Percentiles rank a stretch among this genome's conserved stretches.
phyloP scores from a whole-genome alignment of 495 filamentous ascomycete genomes.

The Aspergillus affinis region DNA sequence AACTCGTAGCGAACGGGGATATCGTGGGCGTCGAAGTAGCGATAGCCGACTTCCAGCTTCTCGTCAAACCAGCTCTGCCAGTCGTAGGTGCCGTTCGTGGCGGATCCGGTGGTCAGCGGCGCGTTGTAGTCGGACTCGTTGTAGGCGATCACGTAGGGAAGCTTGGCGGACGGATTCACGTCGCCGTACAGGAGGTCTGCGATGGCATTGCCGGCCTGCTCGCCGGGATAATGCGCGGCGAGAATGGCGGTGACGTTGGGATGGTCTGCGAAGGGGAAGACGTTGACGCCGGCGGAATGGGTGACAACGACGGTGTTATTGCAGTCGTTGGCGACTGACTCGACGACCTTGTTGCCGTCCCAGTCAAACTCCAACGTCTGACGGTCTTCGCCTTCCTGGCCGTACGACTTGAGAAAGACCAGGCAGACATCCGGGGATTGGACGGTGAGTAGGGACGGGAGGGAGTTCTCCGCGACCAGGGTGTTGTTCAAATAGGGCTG shows the following conservation, averaged over 20 bases:
- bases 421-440: slow-evolving; percentile 57
- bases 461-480: slow-evolving; percentile 34
- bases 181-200: slow-evolving; percentile 60
- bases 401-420: slow-evolving; percentile 56
- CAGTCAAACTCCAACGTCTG: slow-evolving; percentile 50
- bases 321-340: slow-evolving; percentile 54
- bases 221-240: slow-evolving; percentile 60
- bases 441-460: slow-evolving; percentile 39
- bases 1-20: slow-evolving; percentile 64
- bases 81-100: slow-evolving; percentile 33
- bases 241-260: slow-evolving; percentile 65
- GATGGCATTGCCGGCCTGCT: slow-evolving; percentile 58
- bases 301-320: slow-evolving; percentile 63
- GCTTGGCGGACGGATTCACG: slow-evolving; percentile 58
- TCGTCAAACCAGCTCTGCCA: slow-evolving; percentile 64
- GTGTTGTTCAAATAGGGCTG: slow-evolving; percentile 42
- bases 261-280: slow-evolving; percentile 58
- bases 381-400: slow-evolving; percentile 58
- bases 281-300: slow-evolving; percentile 59
- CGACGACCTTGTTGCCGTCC: slow-evolving; percentile 56
- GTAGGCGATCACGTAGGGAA: slow-evolving; percentile 71
- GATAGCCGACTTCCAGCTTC: slow-evolving; percentile 65
- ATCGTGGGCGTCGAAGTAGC: slow-evolving; percentile 60
- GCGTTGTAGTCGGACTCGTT: slow-evolving; percentile 66
- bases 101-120: slow-evolving; percentile 48